Base-by-base conservation (phyloP, 495 filamentous ascomycete genomes). In the Immersiella caudata region DNA sequence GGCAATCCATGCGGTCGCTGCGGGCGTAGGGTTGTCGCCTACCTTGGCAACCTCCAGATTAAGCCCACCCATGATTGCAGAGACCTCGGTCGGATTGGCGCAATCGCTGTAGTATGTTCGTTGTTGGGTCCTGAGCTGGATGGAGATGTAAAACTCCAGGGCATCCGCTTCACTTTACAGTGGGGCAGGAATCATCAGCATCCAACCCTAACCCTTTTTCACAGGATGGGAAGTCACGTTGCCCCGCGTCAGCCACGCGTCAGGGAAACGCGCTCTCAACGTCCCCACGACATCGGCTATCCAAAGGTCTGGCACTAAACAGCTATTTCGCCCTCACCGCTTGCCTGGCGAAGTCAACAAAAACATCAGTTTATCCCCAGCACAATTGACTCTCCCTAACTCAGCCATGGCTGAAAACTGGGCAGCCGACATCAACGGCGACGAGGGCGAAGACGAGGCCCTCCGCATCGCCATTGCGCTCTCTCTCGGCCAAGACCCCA, bases 21-120 rank as follows among this genome's bases (percentile, higher is more conserved):
- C 26, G 63, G 54, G 59, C 57, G 64, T 51, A 58, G 11, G 40
- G 40, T 12, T 18, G 40, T 46, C 40, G 40, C 77, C 70, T 83
- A 96, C 95, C 80, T 97, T 99, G 84, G 96, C 92, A 70, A 99
- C 87, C 84, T 99, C 95, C 58, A 99, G 88, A 79, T 97, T 97
- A 29, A 93, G 86, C 60, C 94, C 93, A 14, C 86, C 91, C 89
- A 91, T 90, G 76, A 49, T 77, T 51, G 40, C n/a, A n/a, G n/a
- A 46, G 20, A 18, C 16, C 7, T 52, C 50, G 33, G 20, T 52
- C n/a, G 40, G 14, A 8, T 24, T 20, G 14, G 25, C 49, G 58
- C 18, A 33, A 22, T 55, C n/a, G 4, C 21, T 60, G 60, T 59
- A 22, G 21, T 6, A 21, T 33, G 2, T 27, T 52, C n/a, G 52